Evolutionary conservation across 352 stramenopile genomes (phyloP).

Genomic region (Phytophthora pluvialis): DNA sequence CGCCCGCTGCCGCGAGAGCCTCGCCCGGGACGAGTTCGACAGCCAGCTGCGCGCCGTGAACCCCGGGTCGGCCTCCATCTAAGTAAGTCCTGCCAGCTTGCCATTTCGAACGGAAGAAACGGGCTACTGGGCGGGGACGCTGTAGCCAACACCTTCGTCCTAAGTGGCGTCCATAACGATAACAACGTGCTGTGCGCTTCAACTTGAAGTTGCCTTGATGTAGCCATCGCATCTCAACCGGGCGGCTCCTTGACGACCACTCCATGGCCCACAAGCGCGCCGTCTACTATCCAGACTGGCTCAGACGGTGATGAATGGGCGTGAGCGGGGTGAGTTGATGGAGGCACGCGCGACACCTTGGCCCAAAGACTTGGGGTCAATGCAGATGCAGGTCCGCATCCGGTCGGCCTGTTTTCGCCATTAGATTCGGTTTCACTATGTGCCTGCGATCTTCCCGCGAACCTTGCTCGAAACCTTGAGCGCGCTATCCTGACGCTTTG

Average conservation of each 20-base stretch:
- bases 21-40: constrained; percentile 40
- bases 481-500: neutral
- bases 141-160: constrained; percentile 17
- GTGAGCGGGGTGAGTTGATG: neutral
- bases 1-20: constrained; percentile 35
- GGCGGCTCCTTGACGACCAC: neutral
- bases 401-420: constrained; percentile 21
- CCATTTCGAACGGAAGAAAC: constrained; percentile 30
- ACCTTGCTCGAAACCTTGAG: constrained; percentile 14
- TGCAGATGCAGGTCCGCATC: neutral
- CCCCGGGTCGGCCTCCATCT: neutral
- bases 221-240: neutral
- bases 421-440: constrained; percentile 7
- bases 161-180: neutral
- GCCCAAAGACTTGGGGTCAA: neutral
- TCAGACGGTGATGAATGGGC: neutral
- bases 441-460: constrained; percentile 19
- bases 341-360: neutral
- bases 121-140: neutral
- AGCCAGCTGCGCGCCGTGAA: constrained; percentile 33
- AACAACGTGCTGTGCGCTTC: constrained; percentile 18
- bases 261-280: too few relatives aligned
- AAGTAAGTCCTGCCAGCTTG: constrained; percentile 3
- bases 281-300: neutral
- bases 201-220: constrained; percentile 32